These are phyloP conservation scores for Cyclostephanos tholiformis DNA, from an alignment of 108 stramenopile genomes.

Conservation along the genomic window DNA sequence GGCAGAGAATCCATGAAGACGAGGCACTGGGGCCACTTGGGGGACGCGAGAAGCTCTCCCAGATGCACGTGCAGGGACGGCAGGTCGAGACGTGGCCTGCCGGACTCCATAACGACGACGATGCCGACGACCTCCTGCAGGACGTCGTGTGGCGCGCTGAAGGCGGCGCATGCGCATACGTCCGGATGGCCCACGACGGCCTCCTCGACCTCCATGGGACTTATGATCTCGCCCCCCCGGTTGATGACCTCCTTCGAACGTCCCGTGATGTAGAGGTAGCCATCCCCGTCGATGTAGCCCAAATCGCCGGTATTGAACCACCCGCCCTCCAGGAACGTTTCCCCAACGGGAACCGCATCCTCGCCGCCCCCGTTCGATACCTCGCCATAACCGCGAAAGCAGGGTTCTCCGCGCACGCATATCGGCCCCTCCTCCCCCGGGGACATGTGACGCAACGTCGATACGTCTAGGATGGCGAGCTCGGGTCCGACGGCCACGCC, in stretches of 20 bases:
- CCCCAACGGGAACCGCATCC: neutral
- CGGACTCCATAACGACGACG: conserved; percentile 52
- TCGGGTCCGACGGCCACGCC: conserved; percentile 54
- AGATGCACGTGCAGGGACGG: conserved; percentile 51
- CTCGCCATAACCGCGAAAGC: conserved; percentile 50
- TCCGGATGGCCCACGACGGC: conserved; percentile 50
- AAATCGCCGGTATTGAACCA: conserved; percentile 88
- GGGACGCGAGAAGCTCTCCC: conserved; percentile 43
- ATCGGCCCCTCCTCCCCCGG: conserved; percentile 46
- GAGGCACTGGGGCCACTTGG: conserved; percentile 67
- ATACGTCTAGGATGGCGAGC: conserved; percentile 46
- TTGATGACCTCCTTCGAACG: conserved; percentile 87
- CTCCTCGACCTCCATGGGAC: conserved; percentile 80
- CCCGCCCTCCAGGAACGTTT: conserved; percentile 33
- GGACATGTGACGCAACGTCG: neutral
- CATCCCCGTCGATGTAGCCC: conserved; percentile 72
- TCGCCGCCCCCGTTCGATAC: neutral
- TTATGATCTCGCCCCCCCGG: conserved; percentile 81
- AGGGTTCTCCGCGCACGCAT: conserved; percentile 48
- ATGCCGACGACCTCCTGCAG: conserved; percentile 75
- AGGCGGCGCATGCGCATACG: conserved; percentile 50
- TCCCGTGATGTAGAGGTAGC: conserved; percentile 75
- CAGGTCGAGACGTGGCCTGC: conserved; percentile 49
- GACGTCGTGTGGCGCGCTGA: conserved; percentile 57
- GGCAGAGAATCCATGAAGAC: conserved; percentile 69